Conservation (phyloP, 345 rosid species). For the Populus tremula region DNA sequence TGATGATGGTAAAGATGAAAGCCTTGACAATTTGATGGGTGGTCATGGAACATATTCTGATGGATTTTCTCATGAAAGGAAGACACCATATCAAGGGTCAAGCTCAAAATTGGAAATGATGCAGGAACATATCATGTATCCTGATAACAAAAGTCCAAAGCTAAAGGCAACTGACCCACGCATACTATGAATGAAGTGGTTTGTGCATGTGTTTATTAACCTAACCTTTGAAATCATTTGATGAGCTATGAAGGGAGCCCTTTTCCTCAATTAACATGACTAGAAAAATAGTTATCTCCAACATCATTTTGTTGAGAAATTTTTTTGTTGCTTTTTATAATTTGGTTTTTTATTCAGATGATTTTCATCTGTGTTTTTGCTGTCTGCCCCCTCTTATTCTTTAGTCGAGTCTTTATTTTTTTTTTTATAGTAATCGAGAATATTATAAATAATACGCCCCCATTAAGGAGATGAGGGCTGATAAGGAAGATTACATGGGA, state of each 20-base stretch:
- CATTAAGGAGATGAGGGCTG: no score
- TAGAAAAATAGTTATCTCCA: not conserved
- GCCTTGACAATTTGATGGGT: slow-evolving; percentile 36
- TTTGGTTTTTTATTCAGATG: not conserved
- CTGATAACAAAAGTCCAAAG: slow-evolving; percentile 42
- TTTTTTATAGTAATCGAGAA: no score
- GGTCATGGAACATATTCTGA: slow-evolving; percentile 28
- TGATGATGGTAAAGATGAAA: slow-evolving; percentile 52
- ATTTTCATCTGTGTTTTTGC: not conserved
- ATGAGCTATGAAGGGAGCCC: not conserved
- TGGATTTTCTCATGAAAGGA: slow-evolving; percentile 32
- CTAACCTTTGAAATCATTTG: not conserved
- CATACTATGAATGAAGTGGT: not conserved
- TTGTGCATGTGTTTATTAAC: slow-evolving; percentile 17
- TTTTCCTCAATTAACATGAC: not conserved
- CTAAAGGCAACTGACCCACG: slow-evolving; percentile 47
- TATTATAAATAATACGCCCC: no score
- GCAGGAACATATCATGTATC: slow-evolving; percentile 30
- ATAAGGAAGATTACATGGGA: no score
- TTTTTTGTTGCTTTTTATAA: not conserved
- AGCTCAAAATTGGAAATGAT: slow-evolving; percentile 28
- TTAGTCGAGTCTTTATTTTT: not conserved
- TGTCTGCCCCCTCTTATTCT: not conserved
- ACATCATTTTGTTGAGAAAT: not conserved
- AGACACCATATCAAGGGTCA: slow-evolving; percentile 22